phyloP scores from a whole-genome alignment of 345 rosid genomes.

The Eucalyptus urophylla region DNA sequence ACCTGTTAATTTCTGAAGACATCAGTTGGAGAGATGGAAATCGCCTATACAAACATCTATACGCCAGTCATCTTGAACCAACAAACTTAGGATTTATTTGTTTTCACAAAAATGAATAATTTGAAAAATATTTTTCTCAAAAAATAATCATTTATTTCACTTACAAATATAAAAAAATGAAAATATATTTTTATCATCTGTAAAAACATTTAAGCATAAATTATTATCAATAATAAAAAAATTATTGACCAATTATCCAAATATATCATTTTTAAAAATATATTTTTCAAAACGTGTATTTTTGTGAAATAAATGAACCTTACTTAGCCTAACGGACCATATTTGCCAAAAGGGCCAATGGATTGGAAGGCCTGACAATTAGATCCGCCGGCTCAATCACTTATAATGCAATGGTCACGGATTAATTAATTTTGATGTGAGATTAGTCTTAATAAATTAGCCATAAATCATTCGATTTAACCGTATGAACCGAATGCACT shows the following conservation, averaged over 20 bases:
- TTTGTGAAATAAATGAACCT: too few relatives aligned
- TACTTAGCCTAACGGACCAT: background rate
- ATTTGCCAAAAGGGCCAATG: background rate
- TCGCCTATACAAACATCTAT: background rate
- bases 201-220: too few relatives aligned
- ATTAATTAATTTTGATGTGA: background rate
- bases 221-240: too few relatives aligned
- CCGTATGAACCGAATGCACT: background rate
- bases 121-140: too few relatives aligned
- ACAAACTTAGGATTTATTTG: background rate
- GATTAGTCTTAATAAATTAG: background rate
- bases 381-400: background rate
- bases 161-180: too few relatives aligned
- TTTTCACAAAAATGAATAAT: accelerated
- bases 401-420: background rate
- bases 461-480: background rate
- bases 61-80: background rate
- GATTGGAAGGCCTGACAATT: background rate
- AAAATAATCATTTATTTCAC: too few relatives aligned
- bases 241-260: too few relatives aligned
- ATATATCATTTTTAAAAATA: too few relatives aligned
- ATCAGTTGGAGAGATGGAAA: background rate
- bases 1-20: background rate
- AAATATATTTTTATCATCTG: too few relatives aligned
- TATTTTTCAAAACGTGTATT: too few relatives aligned